Percentiles rank a stretch among this genome's conserved stretches.
Conservation (phyloP, 805 yeast species). For the Jamesozyma piceae region DNA sequence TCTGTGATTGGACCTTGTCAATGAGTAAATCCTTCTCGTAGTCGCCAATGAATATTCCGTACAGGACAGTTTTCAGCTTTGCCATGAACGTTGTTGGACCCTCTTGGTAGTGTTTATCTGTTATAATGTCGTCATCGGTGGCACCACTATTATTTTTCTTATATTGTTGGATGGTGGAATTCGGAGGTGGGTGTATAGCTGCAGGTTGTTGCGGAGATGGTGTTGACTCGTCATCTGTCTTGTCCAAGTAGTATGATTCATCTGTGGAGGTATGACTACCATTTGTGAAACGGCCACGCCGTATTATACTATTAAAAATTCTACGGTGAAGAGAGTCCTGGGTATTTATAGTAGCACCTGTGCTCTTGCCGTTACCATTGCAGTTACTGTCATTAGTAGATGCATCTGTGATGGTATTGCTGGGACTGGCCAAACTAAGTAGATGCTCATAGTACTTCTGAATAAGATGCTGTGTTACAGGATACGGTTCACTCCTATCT, state of each 20-base stretch:
- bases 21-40: slow-evolving; percentile 32
- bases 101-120: neutral
- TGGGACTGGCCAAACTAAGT: neutral
- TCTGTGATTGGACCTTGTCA: slow-evolving; percentile 30
- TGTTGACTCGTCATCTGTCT: no score
- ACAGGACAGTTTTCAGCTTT: slow-evolving; percentile 9
- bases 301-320: neutral
- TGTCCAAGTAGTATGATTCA: no score
- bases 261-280: no score
- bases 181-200: no score
- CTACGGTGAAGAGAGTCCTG: neutral
- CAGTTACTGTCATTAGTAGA: no score
- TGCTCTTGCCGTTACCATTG: no score
- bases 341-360: neutral
- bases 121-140: neutral
- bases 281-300: neutral
- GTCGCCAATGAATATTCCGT: slow-evolving; percentile 11
- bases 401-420: no score
- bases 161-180: no score
- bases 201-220: no score
- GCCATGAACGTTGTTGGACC: slow-evolving; percentile 1
- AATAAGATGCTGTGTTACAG: slow-evolving; percentile 20
- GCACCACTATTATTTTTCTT: no score
- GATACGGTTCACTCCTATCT: neutral
- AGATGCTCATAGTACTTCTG: slow-evolving; percentile 14